Evolutionary conservation across 805 yeast genomes (phyloP).

Genomic region (Myxozyma nipponensis): DNA sequence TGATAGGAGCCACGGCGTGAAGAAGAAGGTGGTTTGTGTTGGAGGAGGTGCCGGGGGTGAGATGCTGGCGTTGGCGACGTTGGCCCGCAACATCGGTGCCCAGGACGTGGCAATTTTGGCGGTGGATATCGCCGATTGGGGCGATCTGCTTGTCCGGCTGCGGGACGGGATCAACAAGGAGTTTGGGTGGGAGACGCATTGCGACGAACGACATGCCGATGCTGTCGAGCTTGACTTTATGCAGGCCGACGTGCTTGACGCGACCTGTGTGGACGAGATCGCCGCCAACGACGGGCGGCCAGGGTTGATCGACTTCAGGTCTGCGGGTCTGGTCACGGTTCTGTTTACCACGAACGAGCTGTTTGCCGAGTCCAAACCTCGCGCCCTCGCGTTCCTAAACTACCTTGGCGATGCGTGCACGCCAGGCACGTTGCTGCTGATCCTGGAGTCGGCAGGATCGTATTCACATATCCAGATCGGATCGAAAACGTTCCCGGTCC

Average conservation of each 20-base stretch:
- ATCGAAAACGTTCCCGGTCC: constrained; percentile 72
- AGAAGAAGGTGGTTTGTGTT: constrained; percentile 49
- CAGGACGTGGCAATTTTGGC: constrained; percentile 46
- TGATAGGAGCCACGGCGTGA: neutral
- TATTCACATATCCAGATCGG: constrained; percentile 79
- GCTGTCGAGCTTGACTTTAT: constrained; percentile 8
- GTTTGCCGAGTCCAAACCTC: constrained; percentile 62
- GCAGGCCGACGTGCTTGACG: constrained; percentile 26
- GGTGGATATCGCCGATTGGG: constrained; percentile 81
- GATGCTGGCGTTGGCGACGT: constrained; percentile 57
- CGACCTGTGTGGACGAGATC: constrained; percentile 11
- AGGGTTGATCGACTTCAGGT: constrained; percentile 4
- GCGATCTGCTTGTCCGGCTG: constrained; percentile 44
- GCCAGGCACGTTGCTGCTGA: constrained; percentile 56
- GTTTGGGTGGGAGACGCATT: neutral
- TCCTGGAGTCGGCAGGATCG: constrained; percentile 87
- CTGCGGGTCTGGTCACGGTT: constrained; percentile 56
- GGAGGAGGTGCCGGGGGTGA: constrained; percentile 95
- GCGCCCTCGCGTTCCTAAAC: constrained; percentile 58
- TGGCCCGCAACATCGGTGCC: constrained; percentile 44
- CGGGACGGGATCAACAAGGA: constrained; percentile 7
- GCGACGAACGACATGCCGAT: constrained; percentile 1
- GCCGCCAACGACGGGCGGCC: neutral
- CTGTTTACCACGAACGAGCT: constrained; percentile 86
- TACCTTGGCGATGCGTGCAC: constrained; percentile 49